Percentiles rank a stretch among this genome's conserved stretches.
Conservation (phyloP, 345 rosid genomes). For the Physaria fendleri region DNA sequence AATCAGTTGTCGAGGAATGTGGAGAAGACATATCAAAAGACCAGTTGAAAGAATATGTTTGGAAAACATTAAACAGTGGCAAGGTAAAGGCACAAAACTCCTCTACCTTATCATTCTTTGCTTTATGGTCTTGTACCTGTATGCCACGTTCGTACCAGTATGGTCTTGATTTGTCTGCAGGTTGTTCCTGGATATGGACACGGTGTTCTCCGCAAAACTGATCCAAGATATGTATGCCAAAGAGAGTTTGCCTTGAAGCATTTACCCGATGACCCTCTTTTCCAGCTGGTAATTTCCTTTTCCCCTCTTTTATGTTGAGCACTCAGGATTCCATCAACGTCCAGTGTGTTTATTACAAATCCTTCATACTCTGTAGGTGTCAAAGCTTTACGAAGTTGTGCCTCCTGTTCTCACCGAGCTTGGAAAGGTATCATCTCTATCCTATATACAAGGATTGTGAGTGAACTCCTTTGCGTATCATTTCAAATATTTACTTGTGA, state of each 20-base stretch:
- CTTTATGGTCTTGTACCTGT: background rate
- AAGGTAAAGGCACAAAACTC: constrained; percentile 55
- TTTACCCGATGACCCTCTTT: constrained; percentile 87
- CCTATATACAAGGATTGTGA: background rate
- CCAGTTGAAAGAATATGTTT: constrained; percentile 79
- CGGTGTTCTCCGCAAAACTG: constrained; percentile 93
- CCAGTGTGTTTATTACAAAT: constrained; percentile 18
- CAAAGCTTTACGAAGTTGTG: constrained; percentile 94
- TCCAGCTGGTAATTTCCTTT: constrained; percentile 66
- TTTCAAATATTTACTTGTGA: background rate
- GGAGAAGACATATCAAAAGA: constrained; percentile 72
- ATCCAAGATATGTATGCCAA: constrained; percentile 92
- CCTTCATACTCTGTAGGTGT: constrained; percentile 51
- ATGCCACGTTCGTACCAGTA: too few species aligned
- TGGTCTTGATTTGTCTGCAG: constrained; percentile 40
- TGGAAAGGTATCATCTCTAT: constrained; percentile 52
- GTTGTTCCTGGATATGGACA: constrained; percentile 99
- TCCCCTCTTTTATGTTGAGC: background rate
- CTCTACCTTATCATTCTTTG: background rate
- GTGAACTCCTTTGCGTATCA: background rate
- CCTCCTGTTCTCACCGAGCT: constrained; percentile 88
- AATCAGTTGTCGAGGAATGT: constrained; percentile 85
- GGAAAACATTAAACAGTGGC: constrained; percentile 93
- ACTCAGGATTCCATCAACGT: background rate
- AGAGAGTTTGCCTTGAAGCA: constrained; percentile 98